A percentile compares a stretch with the other conserved stretches of the same genome.
Conservation (phyloP, 441 rosid genomes). For the Adansonia grandidieri region DNA sequence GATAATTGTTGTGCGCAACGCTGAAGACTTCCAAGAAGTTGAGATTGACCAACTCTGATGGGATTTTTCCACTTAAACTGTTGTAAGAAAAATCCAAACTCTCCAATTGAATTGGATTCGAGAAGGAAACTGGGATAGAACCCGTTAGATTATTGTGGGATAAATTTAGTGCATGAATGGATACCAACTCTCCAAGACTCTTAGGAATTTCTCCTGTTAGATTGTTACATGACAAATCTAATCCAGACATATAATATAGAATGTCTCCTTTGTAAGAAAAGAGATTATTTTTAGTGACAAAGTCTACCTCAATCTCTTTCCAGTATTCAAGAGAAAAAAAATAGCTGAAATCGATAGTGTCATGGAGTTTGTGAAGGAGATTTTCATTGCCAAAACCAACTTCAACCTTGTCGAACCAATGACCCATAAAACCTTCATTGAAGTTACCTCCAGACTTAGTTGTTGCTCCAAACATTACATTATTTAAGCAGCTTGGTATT, state of each 20-base stretch:
- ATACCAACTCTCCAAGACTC: constrained; percentile 16
- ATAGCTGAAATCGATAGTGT: neutral
- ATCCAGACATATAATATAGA: constrained; percentile 17
- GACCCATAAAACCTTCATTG: too few species aligned
- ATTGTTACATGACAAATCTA: constrained; percentile 36
- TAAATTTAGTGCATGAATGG: constrained; percentile 27
- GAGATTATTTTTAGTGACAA: neutral
- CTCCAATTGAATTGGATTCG: neutral
- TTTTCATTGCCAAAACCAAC: neutral
- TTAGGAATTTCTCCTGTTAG: constrained; percentile 33
- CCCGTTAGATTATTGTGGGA: constrained; percentile 28
- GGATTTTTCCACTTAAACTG: constrained; percentile 9
- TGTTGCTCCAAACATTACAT: neutral
- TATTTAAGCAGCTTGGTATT: neutral
- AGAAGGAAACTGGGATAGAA: constrained; percentile 22
- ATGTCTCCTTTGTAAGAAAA: neutral
- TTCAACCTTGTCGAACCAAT: neutral
- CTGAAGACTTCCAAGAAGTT: constrained; percentile 2
- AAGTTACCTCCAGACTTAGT: too few species aligned
- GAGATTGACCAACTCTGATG: neutral
- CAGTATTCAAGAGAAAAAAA: neutral
- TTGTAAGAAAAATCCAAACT: constrained; percentile 12
- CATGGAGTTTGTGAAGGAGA: neutral
- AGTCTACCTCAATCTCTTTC: neutral
- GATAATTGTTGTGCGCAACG: constrained; percentile 21